Base-by-base conservation (phyloP, 306 rosid genomes). In the Cucurbita maxima region DNA sequence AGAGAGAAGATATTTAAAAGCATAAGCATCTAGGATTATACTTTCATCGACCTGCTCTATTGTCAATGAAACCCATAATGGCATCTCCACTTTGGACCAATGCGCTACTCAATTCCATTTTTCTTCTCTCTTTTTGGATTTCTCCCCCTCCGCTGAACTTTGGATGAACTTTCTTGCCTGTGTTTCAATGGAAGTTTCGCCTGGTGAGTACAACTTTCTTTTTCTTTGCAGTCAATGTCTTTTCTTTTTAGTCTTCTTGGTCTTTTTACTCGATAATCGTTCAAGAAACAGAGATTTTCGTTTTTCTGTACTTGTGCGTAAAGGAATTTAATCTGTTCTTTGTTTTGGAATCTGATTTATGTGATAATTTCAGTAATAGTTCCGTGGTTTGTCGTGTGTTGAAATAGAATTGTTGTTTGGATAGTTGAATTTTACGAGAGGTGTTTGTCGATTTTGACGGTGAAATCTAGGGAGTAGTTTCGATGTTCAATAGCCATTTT, bases 21-120 rank as follows among this genome's bases (percentile, higher is more conserved):
- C 12, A 34, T 20, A 58, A 64, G 44, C 30, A 75, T 69, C 13
- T 69, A 14, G 74, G 57, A 73, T 54, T 36, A 62, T 70, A 15
- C 25, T 52, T 56, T 0, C 0, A 5, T 37, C 56, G 22, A 38
- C 25, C 15, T 78, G 34, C 84, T 52, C 52, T 66, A 62, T 67
- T 57, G 56, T 53, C 71, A 53, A 74, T 25, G 13, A 77, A 68
- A 79, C 14, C 75, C 45, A 79, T 75, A 11, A 78, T 81, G 75
- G 85, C 72, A 74, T 84, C 81, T 84, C 85, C 83, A 81, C 85
- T 81, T 67, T 68, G 20, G 20, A 22, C 19, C 67, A 68, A 34
- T 30, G 47, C 15, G 30, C 54, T 13, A 36, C 5, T 53, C 44
- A 18, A 4, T 22, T 43, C 58, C 41, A 22, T 53, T 13, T 48